Conservation (phyloP, 192 early-diverging fungal species). For the Umbelopsis isabellina region DNA sequence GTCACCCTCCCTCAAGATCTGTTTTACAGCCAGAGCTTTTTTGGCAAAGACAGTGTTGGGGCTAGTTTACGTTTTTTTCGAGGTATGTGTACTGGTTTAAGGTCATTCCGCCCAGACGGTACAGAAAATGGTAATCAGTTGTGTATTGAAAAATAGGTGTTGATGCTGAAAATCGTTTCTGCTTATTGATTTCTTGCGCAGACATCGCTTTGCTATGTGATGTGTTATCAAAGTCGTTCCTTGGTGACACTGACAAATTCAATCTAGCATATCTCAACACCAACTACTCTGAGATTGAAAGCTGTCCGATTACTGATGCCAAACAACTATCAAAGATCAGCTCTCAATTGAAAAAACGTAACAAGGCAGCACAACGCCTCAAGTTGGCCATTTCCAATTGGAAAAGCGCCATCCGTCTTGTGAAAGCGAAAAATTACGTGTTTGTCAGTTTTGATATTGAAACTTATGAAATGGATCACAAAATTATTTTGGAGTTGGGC, state of each 20-base stretch:
- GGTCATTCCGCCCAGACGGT: too few relatives aligned
- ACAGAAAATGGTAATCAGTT: too few relatives aligned
- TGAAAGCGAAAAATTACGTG: constrained; percentile 16
- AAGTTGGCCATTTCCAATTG: background rate
- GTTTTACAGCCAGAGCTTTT: background rate
- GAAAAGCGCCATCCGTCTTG: constrained; percentile 26
- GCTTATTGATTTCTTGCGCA: too few relatives aligned
- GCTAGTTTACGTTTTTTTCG: too few relatives aligned
- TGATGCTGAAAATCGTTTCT: too few relatives aligned
- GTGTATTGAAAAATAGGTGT: too few relatives aligned
- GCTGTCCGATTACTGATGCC: background rate
- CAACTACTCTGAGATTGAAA: background rate
- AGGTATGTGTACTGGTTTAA: too few relatives aligned
- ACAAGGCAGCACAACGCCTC: background rate
- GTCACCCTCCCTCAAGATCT: background rate
- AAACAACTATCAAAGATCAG: background rate
- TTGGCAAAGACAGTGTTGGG: background rate
- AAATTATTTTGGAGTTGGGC: constrained; percentile 48
- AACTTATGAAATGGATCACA: constrained; percentile 47
- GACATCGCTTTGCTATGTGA: too few relatives aligned
- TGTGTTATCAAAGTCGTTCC: too few relatives aligned
- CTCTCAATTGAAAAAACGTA: background rate
- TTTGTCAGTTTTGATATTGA: constrained; percentile 53
- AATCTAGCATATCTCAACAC: too few relatives aligned
- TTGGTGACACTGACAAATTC: too few relatives aligned